Percentiles rank a stretch among this genome's conserved stretches.
These are phyloP conservation scores for Penicillium sp. DNA, from an alignment of 2,329 filamentous ascomycete species.

Conservation along the genomic window DNA sequence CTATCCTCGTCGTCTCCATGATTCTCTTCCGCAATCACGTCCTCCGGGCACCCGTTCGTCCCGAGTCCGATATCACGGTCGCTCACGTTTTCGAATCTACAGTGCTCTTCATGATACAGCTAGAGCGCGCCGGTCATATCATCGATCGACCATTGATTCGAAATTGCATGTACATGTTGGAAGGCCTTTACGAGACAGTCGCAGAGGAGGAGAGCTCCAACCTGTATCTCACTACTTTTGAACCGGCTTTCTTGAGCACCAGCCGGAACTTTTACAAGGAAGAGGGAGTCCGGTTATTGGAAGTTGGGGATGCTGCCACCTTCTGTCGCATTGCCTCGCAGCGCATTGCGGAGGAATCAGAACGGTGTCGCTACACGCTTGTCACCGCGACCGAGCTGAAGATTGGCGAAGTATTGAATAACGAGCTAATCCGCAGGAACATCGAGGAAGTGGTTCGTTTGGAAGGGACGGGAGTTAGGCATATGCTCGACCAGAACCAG, in stretches of 20 bases:
- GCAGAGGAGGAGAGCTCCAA: conserved; percentile 78
- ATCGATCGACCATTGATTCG: conserved; percentile 84
- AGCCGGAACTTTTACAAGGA: conserved; percentile 75
- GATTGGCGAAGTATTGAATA: conserved; percentile 77
- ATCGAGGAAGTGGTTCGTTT: conserved; percentile 82
- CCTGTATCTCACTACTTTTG: conserved; percentile 83
- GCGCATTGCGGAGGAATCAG: conserved; percentile 79
- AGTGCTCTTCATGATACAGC: conserved; percentile 86
- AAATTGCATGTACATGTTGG: conserved; percentile 86
- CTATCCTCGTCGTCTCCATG: conserved; percentile 85
- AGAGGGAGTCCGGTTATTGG: conserved; percentile 77
- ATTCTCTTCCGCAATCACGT: conserved; percentile 87
- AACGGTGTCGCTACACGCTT: conserved; percentile 82
- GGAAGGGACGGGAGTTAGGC: conserved; percentile 80
- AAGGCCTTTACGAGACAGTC: conserved; percentile 81
- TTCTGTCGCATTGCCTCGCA: conserved; percentile 80
- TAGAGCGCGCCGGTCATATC: conserved; percentile 88
- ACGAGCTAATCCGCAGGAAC: conserved; percentile 77
- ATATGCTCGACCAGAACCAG: conserved; percentile 92
- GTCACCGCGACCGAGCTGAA: conserved; percentile 74
- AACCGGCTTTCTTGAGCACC: conserved; percentile 74
- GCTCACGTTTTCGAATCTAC: conserved; percentile 79
- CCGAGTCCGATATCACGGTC: conserved; percentile 57
- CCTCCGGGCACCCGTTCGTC: conserved; percentile 64
- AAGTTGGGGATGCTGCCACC: conserved; percentile 77